phyloP scores from a whole-genome alignment of 2,329 filamentous ascomycete genomes.

The Diaporthe aspalathi region DNA sequence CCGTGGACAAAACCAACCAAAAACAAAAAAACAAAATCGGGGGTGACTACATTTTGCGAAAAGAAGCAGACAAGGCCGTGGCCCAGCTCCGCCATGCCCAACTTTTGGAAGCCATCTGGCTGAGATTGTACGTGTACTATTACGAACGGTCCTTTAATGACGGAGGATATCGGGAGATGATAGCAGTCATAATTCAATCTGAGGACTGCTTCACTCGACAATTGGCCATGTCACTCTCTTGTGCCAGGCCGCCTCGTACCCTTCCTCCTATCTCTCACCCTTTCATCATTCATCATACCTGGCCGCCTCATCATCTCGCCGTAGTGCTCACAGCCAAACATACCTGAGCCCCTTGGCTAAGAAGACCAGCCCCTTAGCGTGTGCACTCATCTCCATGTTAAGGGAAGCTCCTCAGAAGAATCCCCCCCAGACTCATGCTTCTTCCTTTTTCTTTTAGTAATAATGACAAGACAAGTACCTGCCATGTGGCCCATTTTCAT shows the following conservation, averaged over 20 bases:
- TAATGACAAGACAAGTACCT: neutral
- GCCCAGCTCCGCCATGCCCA: too few relatives aligned
- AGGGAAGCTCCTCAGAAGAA: too few relatives aligned
- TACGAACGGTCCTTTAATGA: too few relatives aligned
- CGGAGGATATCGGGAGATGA: neutral
- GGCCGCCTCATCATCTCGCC: neutral
- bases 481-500: constrained; percentile 3
- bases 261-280: too few relatives aligned
- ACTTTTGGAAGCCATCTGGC: neutral
- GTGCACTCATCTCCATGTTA: neutral
- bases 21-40: too few relatives aligned
- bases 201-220: neutral
- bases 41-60: too few relatives aligned
- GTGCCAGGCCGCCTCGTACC: too few relatives aligned
- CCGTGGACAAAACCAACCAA: too few relatives aligned
- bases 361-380: neutral
- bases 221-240: neutral
- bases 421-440: neutral
- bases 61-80: too few relatives aligned
- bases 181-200: constrained; percentile 1
- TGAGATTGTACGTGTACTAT: neutral
- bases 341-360: neutral
- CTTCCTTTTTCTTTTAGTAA: neutral
- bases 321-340: neutral
- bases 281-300: too few relatives aligned